A percentile compares a stretch with the other conserved stretches of the same genome.
phyloP scores from a whole-genome alignment of 2,329 filamentous ascomycete genomes.

The Blumeria graminis region DNA sequence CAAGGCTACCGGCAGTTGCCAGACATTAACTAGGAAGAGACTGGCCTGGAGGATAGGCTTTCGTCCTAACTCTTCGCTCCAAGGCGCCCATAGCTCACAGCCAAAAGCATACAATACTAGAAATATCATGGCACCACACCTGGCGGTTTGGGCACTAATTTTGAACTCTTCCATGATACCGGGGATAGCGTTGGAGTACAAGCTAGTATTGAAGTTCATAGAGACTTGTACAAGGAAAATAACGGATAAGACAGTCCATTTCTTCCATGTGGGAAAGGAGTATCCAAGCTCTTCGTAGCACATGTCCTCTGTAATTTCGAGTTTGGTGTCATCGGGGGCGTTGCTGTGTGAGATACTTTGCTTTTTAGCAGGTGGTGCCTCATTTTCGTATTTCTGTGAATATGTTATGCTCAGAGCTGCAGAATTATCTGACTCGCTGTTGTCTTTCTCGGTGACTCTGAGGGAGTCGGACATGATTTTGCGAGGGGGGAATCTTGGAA shows the following conservation, averaged over 20 bases:
- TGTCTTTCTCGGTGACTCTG: too few species aligned
- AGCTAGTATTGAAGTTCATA: slow-evolving; percentile 58
- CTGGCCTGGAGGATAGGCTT: slow-evolving; percentile 52
- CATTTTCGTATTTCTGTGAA: too few species aligned
- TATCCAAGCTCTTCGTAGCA: slow-evolving; percentile 44
- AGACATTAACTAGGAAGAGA: slow-evolving; percentile 54
- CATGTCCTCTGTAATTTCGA: slow-evolving; percentile 27
- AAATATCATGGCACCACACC: slow-evolving; percentile 56
- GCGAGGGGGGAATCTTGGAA: too few species aligned
- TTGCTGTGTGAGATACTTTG: too few species aligned
- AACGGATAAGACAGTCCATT: slow-evolving; percentile 49
- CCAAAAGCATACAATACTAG: slow-evolving; percentile 62
- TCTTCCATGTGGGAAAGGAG: slow-evolving; percentile 33
- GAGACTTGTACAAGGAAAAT: slow-evolving; percentile 52
- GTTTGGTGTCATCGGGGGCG: background rate
- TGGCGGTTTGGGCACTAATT: slow-evolving; percentile 43
- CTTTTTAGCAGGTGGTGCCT: too few species aligned
- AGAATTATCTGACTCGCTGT: too few species aligned
- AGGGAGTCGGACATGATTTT: too few species aligned
- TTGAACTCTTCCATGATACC: slow-evolving; percentile 43
- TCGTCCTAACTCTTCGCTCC: slow-evolving; percentile 63
- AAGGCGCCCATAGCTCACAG: slow-evolving; percentile 72
- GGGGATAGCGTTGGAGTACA: slow-evolving; percentile 43
- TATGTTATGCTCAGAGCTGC: too few species aligned
- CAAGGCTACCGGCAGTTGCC: slow-evolving; percentile 46